phyloP scores from a whole-genome alignment of 2,329 filamentous ascomycete genomes.

The Cryphonectria naterciae region DNA sequence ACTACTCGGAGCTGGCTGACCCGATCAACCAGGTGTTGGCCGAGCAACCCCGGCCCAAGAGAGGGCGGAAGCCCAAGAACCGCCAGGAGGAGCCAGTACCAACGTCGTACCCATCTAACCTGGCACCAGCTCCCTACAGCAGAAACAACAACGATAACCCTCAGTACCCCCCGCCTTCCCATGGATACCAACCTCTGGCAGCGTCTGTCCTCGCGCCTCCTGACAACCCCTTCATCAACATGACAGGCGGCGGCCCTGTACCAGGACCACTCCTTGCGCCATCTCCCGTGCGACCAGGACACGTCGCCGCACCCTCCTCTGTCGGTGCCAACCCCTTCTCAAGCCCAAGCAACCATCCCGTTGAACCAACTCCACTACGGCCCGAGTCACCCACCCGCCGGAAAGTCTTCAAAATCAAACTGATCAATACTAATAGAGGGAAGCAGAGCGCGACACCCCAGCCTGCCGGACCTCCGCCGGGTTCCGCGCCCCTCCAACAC shows the following conservation, averaged over 20 bases:
- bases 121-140: neutral
- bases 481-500: constrained; percentile 23
- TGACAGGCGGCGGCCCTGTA: constrained; percentile 26
- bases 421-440: constrained; percentile 21
- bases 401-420: constrained; percentile 26
- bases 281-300: constrained; percentile 23
- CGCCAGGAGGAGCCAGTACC: constrained; percentile 22
- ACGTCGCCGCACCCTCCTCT: constrained; percentile 19
- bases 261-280: constrained; percentile 27
- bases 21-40: constrained; percentile 44
- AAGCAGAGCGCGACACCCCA: constrained; percentile 24
- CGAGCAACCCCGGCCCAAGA: constrained; percentile 41
- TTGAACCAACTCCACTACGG: constrained; percentile 18
- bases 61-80: constrained; percentile 29
- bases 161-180: constrained; percentile 9
- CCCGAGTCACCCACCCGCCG: constrained; percentile 23
- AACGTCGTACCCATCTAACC: constrained; percentile 24
- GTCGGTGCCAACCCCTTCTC: constrained; percentile 30
- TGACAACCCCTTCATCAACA: constrained; percentile 28
- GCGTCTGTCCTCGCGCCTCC: constrained; percentile 25
- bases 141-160: neutral
- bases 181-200: constrained; percentile 12
- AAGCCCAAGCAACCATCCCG: constrained; percentile 23
- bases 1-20: constrained; percentile 55
- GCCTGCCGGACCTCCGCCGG: constrained; percentile 19